Base-by-base conservation (phyloP, 1,139 yeast species). In the Hyphopichia burtonii region DNA sequence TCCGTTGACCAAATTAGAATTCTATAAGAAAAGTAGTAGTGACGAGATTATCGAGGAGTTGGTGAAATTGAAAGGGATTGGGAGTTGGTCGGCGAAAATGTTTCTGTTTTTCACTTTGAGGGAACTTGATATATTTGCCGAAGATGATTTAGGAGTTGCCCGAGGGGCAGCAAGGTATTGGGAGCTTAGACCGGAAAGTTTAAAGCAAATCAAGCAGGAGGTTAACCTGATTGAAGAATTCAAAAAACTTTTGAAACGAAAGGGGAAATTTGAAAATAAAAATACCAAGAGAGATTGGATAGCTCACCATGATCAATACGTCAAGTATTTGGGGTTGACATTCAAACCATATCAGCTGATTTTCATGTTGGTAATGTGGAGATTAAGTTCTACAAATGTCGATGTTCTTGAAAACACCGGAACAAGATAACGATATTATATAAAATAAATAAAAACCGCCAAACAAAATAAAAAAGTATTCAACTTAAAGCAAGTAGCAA, bases 71-170 rank as follows among this genome's bases (percentile, higher is more conserved):
- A 86, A 88, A 55, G 97, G 97, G 0, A 78, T 90, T 28, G 97
- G 97, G 0, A 78, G 81, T 1, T 90, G 98, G 98, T 82, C 91
- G 9, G 94, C 95, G 0, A 86, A 85, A 44, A 90, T 90, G 96
- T 90, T 89, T 63, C 65, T 86, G 15, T 59, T 84, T 17, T 88
- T 89, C 56, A 85, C 86, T 0, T 64, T 90, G 37, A 74, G 74
- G 27, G 74, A 86, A 45, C 58, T 78, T 57, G 83, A 90, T 56
- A 79, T 87, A 0, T 87, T 88, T 60, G 86, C 94, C 2, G 70
- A 79, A 12, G 90, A 83, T 30, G 97, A 91, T 63, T 66, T 90
- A 42, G 97, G 96, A 1, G 78, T 90, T 2, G 91, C 93, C 32
- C 68, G 95, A 50, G 97, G 97, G 0, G 78, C 83, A 46, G 76